phyloP scores from a whole-genome alignment of 129 eudicot species.

The Kitagawia praeruptora region DNA sequence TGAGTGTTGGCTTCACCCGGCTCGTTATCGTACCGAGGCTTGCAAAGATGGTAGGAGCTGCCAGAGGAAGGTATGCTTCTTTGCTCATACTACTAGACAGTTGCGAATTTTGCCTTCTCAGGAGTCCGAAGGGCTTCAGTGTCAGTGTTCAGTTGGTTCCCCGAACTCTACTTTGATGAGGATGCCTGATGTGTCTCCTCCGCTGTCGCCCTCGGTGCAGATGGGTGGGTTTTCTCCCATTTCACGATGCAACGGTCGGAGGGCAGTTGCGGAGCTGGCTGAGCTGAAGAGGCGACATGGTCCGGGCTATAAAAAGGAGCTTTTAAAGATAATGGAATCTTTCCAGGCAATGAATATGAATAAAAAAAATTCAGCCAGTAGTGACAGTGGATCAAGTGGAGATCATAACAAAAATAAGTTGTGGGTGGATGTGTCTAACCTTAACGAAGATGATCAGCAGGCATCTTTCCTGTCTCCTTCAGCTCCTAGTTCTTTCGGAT shows the following conservation, averaged over 20 bases:
- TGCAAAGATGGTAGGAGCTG: conserved; percentile 80
- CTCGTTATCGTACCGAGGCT: conserved; percentile 69
- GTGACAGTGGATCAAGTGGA: neutral
- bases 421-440: conserved; percentile 41
- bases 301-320: conserved; percentile 37
- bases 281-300: conserved; percentile 3
- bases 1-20: conserved; percentile 84
- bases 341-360: conserved; percentile 38
- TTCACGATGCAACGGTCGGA: conserved; percentile 17
- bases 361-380: conserved; percentile 6
- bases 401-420: conserved; percentile 1
- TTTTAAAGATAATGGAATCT: conserved; percentile 38
- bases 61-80: conserved; percentile 65
- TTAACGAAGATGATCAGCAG: conserved; percentile 25
- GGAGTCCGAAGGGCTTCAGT: conserved; percentile 16
- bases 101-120: conserved; percentile 37
- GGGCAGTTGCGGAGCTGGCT: conserved; percentile 10
- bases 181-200: conserved; percentile 33
- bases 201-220: conserved; percentile 33
- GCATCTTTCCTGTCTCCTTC: conserved; percentile 51
- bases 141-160: conserved; percentile 27
- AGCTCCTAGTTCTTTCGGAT: conserved; percentile 17
- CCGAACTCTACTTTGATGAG: conserved; percentile 54
- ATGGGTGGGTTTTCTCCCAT: conserved; percentile 20
- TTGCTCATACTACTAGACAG: conserved; percentile 64